These are phyloP conservation scores for Aureoboletus auriporus DNA, from an alignment of 768 basidiomycete genomes.

Conservation along the genomic window DNA sequence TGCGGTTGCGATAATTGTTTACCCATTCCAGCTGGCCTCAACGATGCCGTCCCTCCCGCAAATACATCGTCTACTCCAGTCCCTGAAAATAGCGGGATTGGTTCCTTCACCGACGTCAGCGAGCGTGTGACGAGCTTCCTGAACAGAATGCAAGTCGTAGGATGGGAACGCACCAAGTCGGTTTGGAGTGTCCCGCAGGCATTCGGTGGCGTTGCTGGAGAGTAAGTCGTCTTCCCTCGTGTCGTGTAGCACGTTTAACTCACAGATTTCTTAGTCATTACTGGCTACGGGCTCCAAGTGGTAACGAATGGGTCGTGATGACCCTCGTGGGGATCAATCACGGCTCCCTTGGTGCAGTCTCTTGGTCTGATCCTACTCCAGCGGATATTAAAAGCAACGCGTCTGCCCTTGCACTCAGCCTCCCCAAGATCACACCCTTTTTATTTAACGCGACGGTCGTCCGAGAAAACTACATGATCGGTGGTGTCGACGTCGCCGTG, in stretches of 20 bases:
- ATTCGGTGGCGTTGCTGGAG: conserved; percentile 47
- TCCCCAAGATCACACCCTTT: conserved; percentile 45
- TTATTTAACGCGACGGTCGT: conserved; percentile 40
- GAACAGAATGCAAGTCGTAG: conserved; percentile 51
- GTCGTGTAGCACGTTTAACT: not conserved
- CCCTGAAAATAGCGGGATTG: conserved; percentile 21
- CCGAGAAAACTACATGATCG: conserved; percentile 37
- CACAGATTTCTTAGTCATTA: conserved; percentile 32
- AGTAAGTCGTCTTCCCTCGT: conserved; percentile 23
- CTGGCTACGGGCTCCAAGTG: conserved; percentile 63
- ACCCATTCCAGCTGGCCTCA: conserved; percentile 38
- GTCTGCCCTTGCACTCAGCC: conserved; percentile 42
- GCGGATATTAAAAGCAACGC: conserved; percentile 51
- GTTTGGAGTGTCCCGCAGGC: conserved; percentile 80
- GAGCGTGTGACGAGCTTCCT: conserved; percentile 62
- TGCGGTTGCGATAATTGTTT: conserved; percentile 71
- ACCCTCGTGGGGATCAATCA: conserved; percentile 68
- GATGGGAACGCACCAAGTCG: conserved; percentile 63
- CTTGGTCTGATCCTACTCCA: conserved; percentile 53
- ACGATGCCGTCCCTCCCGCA: conserved; percentile 20
- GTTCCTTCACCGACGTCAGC: conserved; percentile 60
- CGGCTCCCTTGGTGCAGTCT: conserved; percentile 50
- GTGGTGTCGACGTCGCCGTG: conserved; percentile 46
- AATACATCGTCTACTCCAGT: conserved; percentile 17
- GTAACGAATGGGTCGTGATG: conserved; percentile 63